phyloP scores from a whole-genome alignment of 306 rosid genomes.

The Cucumis sativus region DNA sequence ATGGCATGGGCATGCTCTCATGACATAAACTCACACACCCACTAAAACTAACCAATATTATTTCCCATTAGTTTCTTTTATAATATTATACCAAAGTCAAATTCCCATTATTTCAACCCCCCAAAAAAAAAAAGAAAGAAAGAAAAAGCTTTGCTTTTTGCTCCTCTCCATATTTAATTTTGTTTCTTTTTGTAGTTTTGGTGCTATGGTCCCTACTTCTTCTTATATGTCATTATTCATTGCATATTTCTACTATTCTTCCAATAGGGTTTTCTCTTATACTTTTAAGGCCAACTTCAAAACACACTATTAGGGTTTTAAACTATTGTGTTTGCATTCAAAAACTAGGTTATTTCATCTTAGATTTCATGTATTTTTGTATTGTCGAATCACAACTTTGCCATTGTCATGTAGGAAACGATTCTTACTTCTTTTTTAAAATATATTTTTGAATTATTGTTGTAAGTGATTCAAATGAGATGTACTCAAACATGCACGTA shows the following conservation, averaged over 20 bases:
- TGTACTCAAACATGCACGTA: too few relatives aligned
- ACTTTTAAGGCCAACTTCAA: too few relatives aligned
- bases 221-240: neutral
- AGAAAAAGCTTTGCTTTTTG: neutral
- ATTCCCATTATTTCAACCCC: neutral
- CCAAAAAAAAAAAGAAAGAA: too few relatives aligned
- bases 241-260: neutral
- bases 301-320: too few relatives aligned
- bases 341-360: too few relatives aligned
- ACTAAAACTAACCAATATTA: neutral
- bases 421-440: too few relatives aligned
- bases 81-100: neutral
- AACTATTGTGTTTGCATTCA: too few relatives aligned
- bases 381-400: too few relatives aligned
- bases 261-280: neutral
- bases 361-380: too few relatives aligned
- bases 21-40: constrained; percentile 12
- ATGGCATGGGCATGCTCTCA: constrained; percentile 4
- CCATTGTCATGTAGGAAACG: too few relatives aligned
- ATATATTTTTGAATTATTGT: too few relatives aligned
- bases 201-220: neutral
- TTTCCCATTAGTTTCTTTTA: neutral
- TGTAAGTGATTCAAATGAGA: too few relatives aligned
- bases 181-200: neutral
- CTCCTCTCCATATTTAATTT: neutral